Evolutionary conservation across 148 eudicot species (phyloP).

Genomic region (Rhododendron henanense): DNA sequence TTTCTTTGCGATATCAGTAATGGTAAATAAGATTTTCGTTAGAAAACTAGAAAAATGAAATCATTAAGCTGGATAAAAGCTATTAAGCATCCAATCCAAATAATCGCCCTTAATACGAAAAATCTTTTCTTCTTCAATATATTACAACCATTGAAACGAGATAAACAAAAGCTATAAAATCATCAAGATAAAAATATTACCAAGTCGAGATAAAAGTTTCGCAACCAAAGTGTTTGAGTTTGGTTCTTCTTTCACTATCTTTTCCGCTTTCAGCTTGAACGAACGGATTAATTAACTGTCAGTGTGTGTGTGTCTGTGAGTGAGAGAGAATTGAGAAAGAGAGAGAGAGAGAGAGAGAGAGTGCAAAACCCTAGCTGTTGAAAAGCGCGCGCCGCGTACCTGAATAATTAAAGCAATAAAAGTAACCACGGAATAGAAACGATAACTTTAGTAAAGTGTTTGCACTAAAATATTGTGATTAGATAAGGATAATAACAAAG

Average conservation of each 20-base stretch:
- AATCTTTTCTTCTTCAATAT: too few relatives aligned
- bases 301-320: neutral
- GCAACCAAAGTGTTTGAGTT: neutral
- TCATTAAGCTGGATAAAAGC: neutral
- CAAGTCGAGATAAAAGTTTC: neutral
- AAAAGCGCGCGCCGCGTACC: neutral
- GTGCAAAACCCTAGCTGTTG: neutral
- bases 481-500: too few relatives aligned
- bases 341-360: neutral
- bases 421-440: too few relatives aligned
- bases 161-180: neutral
- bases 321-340: neutral
- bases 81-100: neutral
- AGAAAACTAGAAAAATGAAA: neutral
- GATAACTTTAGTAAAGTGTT: too few relatives aligned
- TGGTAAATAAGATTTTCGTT: neutral
- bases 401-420: too few relatives aligned
- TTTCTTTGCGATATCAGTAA: neutral
- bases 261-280: neutral
- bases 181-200: neutral
- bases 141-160: neutral
- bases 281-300: neutral
- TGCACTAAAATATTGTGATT: too few relatives aligned
- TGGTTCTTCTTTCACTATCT: neutral
- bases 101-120: too few relatives aligned